Base-by-base conservation (phyloP, 2,329 filamentous ascomycete species). In the Chaetomium sp. region DNA sequence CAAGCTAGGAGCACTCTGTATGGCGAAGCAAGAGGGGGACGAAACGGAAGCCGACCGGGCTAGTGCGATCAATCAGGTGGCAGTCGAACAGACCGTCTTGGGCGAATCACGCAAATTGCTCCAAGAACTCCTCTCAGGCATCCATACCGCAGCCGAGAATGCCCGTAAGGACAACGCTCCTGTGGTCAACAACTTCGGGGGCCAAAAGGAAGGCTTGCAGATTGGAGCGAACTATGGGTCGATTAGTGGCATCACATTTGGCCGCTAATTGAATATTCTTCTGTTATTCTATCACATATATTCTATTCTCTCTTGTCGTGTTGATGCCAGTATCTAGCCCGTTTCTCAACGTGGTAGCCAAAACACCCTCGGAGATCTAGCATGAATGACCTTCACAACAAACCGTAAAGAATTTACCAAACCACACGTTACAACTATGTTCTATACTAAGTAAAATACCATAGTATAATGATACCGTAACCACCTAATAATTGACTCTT, bases 71-170 rank as follows among this genome's bases (percentile, higher is more conserved):
- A 56, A 19, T 8, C 50, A 60, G 55, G 55, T 56, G n/a, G 55
- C 52, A 41, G 41, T 58, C n/a, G 55, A 60, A 43, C 34, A 58
- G 55, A 53, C 19, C 33, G 55, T 41, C 35, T 49, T 60, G 47
- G 46, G 27, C 48, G 55, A 54, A 38, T 58, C 58, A n/a, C 55
- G 55, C 27, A 60, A 52, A 40, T 19, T 60, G 43, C 42, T 60
- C 35, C 50, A 60, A 19, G 55, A 46, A 35, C 58, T 60, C 38
- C 58, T 60, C 43, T 56, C 43, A 14, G 51, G 32, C 9, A 60
- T 58, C 51, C 53, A 59, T 12, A 53, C 51, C 27, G 52, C 59
- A 53, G 59, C 59, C 19, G 52, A 56, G 36, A 57, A 59, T 57
- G 54, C 56, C 37, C 51, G 33, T 27, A 49, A 37, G 49, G 48